These are phyloP conservation scores for Entophlyctis luteolus DNA, from an alignment of 192 early-diverging fungal species.

Conservation along the genomic window DNA sequence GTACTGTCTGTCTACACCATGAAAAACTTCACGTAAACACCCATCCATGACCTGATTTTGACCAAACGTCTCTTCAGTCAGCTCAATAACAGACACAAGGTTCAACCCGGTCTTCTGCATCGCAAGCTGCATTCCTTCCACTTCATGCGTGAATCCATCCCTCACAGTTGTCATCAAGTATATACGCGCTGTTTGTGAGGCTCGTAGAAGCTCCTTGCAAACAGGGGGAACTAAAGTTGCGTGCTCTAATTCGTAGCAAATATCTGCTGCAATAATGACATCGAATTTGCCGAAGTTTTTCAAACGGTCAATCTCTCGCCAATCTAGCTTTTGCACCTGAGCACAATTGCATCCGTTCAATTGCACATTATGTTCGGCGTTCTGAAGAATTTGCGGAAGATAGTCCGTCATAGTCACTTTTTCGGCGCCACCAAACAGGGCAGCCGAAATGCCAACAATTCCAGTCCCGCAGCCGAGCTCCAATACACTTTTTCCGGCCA, in stretches of 20 bases:
- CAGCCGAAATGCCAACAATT: background rate
- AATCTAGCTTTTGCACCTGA: background rate
- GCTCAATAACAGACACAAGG: too few species aligned
- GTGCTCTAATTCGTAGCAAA: conserved; percentile 11
- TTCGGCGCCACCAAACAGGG: background rate
- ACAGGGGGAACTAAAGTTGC: conserved; percentile 2
- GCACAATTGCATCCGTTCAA: background rate
- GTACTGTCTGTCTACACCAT: too few species aligned
- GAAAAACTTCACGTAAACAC: too few species aligned
- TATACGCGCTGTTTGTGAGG: too few species aligned
- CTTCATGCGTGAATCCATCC: too few species aligned
- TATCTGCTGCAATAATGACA: conserved; percentile 2
- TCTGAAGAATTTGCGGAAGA: background rate
- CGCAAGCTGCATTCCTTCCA: too few species aligned
- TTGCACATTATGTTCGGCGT: background rate
- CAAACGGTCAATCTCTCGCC: background rate
- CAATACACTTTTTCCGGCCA: background rate
- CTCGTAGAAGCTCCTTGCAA: background rate
- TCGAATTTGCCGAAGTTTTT: background rate
- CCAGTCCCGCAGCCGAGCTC: background rate
- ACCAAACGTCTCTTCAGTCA: too few species aligned
- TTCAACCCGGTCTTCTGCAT: too few species aligned
- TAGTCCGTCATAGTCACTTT: conserved; percentile 9
- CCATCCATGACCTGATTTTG: too few species aligned
- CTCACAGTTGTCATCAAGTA: too few species aligned